Evolutionary conservation across 352 stramenopile species (phyloP), one percentile per base, ranked within the genome.

Genomic region (Globisporangium spinosum): DNA sequence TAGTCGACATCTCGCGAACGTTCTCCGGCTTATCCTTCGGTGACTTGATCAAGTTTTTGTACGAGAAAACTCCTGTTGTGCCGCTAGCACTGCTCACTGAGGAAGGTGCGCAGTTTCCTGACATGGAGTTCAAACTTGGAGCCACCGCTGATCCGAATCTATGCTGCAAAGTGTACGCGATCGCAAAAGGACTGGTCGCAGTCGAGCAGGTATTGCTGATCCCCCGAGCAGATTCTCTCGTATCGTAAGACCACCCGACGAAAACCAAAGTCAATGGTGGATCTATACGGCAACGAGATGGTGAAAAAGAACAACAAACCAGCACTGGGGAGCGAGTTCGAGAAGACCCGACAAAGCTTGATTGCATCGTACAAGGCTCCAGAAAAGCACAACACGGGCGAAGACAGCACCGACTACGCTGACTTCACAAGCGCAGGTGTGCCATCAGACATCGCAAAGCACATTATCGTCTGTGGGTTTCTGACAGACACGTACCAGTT

Each of bases 21-120:
- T 94, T 91, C 49, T 94, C 86, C 0, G 82, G 86, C 0, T 72
- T 91, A n/a, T 91, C 86, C 2, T 94, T 91, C 59, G 82, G 83
- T 12, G 83, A 94, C 60, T 74, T 94, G 57, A 88, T 89, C 38
- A 82, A 81, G 15, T 94, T 94, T 62, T 63, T 94, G 12, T 94
- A 89, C 69, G 84, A 94, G 25, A 91, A 91, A 27, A 76, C 76
- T 22, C 75, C 79, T 0, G 77, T 94, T 5, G 84, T 94, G 15
- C 80, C 79, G 2, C 35, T 94, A 8, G 86, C 83, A 0, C 82
- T 94, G 72, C 74, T 92, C 0, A 89, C 81, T 0, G 82, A 89
- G 20, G 76, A 83, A 47, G 79, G 82, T 10, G 83, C 90, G 15
- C 75, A 87, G 51, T 86, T 91, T 27, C 77, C 90, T 12, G 84